These are phyloP conservation scores for Colletotrichum neosansevieriae DNA, from an alignment of 2,329 filamentous ascomycete genomes.

Conservation along the genomic window DNA sequence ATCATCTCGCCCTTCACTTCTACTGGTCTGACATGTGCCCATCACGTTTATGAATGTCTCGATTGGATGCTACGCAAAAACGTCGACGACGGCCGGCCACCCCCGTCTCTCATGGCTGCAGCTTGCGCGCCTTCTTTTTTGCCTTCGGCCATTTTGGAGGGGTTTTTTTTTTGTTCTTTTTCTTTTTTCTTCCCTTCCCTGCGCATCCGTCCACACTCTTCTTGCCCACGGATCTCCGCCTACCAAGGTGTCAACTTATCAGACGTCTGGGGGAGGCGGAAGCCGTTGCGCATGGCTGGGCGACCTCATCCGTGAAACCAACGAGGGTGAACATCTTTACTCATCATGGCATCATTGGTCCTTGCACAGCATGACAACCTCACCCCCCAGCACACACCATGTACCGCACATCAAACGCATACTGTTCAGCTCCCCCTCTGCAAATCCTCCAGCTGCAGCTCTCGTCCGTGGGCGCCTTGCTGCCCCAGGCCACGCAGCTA, in stretches of 20 bases:
- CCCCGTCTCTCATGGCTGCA: slow-evolving; percentile 1
- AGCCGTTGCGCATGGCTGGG: slow-evolving; percentile 21
- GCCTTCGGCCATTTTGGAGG: too few species aligned
- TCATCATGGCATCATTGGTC: slow-evolving; percentile 34
- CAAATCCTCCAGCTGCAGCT: not conserved
- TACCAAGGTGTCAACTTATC: slow-evolving; percentile 36
- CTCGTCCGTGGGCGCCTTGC: not conserved
- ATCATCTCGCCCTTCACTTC: slow-evolving; percentile 2
- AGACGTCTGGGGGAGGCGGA: slow-evolving; percentile 39
- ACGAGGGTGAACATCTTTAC: slow-evolving; percentile 3
- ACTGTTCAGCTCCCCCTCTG: slow-evolving; percentile 25
- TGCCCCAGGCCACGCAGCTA: not conserved
- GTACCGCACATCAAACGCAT: slow-evolving; percentile 38
- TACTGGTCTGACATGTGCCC: slow-evolving; percentile 28
- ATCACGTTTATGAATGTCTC: slow-evolving; percentile 14
- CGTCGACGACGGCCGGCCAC: not conserved
- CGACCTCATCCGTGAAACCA: slow-evolving; percentile 21
- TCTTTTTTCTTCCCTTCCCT: not conserved
- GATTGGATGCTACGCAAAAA: not conserved
- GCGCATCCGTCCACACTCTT: not conserved
- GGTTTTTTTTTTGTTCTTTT: too few species aligned
- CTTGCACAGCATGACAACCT: slow-evolving; percentile 1
- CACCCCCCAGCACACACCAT: slow-evolving; percentile 22
- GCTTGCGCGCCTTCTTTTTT: slow-evolving; percentile 19
- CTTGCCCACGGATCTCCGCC: slow-evolving; percentile 9